Conservation (phyloP, 1,284 basidiomycete genomes). For the Sporisorium exsertum region DNA sequence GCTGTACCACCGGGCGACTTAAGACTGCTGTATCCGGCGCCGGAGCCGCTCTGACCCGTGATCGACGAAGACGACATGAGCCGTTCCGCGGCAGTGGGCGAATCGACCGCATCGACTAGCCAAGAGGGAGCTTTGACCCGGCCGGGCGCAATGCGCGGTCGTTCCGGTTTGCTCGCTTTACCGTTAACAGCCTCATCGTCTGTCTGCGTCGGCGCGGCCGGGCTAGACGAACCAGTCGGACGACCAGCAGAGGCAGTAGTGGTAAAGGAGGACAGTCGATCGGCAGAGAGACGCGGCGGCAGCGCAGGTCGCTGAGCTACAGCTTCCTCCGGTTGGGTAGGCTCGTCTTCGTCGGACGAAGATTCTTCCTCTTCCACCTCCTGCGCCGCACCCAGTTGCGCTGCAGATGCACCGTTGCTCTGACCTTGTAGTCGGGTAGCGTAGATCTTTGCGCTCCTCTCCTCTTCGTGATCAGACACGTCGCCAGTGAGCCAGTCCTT, state of each 20-base stretch:
- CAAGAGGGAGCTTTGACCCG: slow-evolving; percentile 39
- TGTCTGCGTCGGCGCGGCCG: background rate
- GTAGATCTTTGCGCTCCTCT: slow-evolving; percentile 1
- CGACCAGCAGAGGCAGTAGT: background rate
- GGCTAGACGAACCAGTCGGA: background rate
- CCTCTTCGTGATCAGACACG: slow-evolving; percentile 31
- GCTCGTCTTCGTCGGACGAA: slow-evolving; percentile 40
- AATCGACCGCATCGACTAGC: slow-evolving; percentile 44
- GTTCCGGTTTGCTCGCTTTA: slow-evolving; percentile 8
- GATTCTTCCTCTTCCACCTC: slow-evolving; percentile 30
- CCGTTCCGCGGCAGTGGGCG: slow-evolving; percentile 28
- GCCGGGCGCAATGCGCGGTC: slow-evolving; percentile 29
- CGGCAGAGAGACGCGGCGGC: slow-evolving; percentile 21
- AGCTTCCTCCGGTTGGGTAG: slow-evolving; percentile 25
- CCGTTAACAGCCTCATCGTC: background rate
- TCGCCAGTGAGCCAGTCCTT: slow-evolving; percentile 51
- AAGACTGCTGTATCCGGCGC: background rate
- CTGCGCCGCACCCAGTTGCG: slow-evolving; percentile 1
- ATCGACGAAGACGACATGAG: slow-evolving; percentile 15
- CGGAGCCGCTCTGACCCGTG: background rate
- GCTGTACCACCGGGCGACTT: slow-evolving; percentile 4
- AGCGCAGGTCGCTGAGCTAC: slow-evolving; percentile 27
- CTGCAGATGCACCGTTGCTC: background rate
- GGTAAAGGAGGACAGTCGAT: slow-evolving; percentile 19
- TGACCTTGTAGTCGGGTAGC: slow-evolving; percentile 5